Conservation (phyloP, 129 eudicot species). For the Sambucus nigra region DNA sequence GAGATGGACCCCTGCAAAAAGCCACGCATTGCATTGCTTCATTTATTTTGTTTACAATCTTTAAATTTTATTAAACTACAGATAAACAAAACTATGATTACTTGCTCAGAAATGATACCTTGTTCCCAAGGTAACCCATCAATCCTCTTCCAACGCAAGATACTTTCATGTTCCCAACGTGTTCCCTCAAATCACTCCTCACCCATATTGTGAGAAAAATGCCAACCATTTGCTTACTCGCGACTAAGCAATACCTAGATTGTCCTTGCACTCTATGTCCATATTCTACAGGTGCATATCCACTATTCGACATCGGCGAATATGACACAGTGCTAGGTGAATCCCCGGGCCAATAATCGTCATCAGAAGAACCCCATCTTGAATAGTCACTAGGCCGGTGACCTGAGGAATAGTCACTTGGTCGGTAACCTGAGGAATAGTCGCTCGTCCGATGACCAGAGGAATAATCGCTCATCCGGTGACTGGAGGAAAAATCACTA, state of each 20-base stretch:
- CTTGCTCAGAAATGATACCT: constrained; percentile 34
- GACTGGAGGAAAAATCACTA: constrained; percentile 53
- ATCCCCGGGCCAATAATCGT: constrained; percentile 73
- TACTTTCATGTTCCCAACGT: constrained; percentile 67
- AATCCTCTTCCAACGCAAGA: constrained; percentile 98
- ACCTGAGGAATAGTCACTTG: constrained; percentile 62
- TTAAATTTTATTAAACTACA: neutral
- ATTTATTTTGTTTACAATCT: neutral
- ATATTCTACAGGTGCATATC: constrained; percentile 39
- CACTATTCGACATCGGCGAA: constrained; percentile 45
- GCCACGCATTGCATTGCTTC: neutral
- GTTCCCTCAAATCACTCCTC: constrained; percentile 68
- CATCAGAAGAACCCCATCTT: constrained; percentile 84
- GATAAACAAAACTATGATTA: neutral
- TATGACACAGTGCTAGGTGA: constrained; percentile 51
- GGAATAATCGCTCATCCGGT: constrained; percentile 51
- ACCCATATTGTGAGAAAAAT: constrained; percentile 90
- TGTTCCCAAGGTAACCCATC: constrained; percentile 97
- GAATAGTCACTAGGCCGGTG: constrained; percentile 85
- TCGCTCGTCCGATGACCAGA: constrained; percentile 59
- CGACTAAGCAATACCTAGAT: constrained; percentile 66
- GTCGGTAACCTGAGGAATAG: constrained; percentile 54
- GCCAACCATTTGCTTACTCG: constrained; percentile 98
- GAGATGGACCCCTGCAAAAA: constrained; percentile 88
- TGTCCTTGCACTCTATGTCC: constrained; percentile 32